phyloP scores from a whole-genome alignment of 2,329 filamentous ascomycete genomes.

The Botrytis tulipae region DNA sequence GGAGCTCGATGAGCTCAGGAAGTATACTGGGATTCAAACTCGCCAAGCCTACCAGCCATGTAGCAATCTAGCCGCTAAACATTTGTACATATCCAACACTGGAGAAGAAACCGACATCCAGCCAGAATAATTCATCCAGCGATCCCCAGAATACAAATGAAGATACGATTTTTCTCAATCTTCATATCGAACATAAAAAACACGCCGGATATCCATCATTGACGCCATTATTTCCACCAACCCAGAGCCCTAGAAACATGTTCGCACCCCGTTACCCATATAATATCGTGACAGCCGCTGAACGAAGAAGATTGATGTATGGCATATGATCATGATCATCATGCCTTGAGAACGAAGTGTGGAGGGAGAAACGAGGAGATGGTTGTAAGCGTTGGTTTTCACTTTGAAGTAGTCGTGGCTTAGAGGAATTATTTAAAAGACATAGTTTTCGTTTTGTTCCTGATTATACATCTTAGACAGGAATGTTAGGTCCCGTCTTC shows the following conservation, averaged over 20 bases:
- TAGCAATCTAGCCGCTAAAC: not conserved
- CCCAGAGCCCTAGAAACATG: not conserved
- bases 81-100: not conserved
- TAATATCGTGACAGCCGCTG: not conserved
- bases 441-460: not conserved
- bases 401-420: not conserved
- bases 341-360: not conserved
- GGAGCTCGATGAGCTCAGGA: not conserved
- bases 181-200: not conserved
- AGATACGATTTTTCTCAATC: not conserved
- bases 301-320: not conserved
- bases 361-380: not conserved
- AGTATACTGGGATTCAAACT: not conserved
- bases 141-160: not conserved
- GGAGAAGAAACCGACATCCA: not conserved
- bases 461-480: slow-evolving; percentile 5
- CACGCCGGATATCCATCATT: not conserved
- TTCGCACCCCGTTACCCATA: not conserved
- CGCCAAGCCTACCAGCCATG: not conserved
- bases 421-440: not conserved
- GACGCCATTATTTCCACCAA: slow-evolving; percentile 5
- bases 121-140: not conserved
- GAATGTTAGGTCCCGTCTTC: not conserved
- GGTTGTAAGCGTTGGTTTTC: not conserved
- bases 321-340: not conserved